A percentile compares a stretch with the other conserved stretches of the same genome.
phyloP scores from a whole-genome alignment of 2,329 filamentous ascomycete genomes.

The Phoma herbarum region DNA sequence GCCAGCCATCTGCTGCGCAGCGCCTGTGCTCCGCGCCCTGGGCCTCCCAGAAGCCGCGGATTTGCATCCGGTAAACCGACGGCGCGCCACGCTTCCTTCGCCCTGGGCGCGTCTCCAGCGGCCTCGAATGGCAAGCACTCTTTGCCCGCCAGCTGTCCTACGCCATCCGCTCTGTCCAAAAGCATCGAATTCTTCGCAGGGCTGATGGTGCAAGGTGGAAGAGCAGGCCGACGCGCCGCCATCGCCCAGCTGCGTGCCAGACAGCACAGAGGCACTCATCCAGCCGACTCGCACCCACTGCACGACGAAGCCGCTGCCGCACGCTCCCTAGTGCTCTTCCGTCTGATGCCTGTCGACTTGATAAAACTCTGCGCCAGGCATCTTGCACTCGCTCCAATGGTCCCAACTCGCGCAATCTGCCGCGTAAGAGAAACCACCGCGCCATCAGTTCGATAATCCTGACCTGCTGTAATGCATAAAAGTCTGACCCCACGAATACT shows the following conservation, averaged over 20 bases:
- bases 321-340: conserved; percentile 13
- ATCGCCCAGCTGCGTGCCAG: conserved; percentile 9
- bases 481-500: conserved; percentile 35
- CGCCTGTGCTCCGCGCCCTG: conserved; percentile 23
- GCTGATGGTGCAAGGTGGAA: conserved; percentile 24
- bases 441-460: conserved; percentile 21
- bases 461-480: conserved; percentile 20
- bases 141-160: conserved; percentile 10
- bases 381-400: conserved; percentile 20
- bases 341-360: conserved; percentile 29
- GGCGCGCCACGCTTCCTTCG: conserved; percentile 27
- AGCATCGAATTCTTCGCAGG: conserved; percentile 21
- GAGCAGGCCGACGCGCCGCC: conserved; percentile 22
- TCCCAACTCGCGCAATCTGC: conserved; percentile 28
- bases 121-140: conserved; percentile 32
- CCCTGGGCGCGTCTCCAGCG: conserved; percentile 29
- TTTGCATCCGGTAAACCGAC: conserved; percentile 21
- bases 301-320: conserved; percentile 20
- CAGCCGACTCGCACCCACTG: neutral
- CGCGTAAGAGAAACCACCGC: conserved; percentile 36
- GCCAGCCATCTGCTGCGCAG: conserved; percentile 32
- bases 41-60: conserved; percentile 17
- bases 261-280: neutral
- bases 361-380: conserved; percentile 32
- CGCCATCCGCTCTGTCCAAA: neutral